Evolutionary conservation across 495 filamentous ascomycete species (phyloP).

Genomic region (Venustampulla echinocandica): DNA sequence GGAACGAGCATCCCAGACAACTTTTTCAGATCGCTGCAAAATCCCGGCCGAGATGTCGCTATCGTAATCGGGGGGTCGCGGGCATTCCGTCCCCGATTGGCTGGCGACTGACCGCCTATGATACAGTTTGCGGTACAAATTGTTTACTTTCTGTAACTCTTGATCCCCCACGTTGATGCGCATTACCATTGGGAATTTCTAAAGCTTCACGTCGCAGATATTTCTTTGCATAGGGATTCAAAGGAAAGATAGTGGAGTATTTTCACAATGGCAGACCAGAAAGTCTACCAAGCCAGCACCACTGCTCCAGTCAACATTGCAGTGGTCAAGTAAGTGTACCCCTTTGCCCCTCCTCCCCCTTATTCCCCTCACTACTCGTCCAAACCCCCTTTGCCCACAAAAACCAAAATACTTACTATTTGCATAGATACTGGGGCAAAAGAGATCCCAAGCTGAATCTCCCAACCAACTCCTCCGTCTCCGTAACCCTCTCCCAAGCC

Average conservation of each 20-base stretch:
- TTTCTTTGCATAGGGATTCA: too few relatives aligned
- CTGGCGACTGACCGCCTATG: constrained; percentile 17
- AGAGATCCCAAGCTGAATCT: constrained; percentile 87
- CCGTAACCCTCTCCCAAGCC: constrained; percentile 86
- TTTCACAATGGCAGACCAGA: constrained; percentile 38
- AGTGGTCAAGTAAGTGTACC: constrained; percentile 74
- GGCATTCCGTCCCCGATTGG: constrained; percentile 16
- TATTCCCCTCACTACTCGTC: constrained; percentile 98
- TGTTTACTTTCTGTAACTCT: too few relatives aligned
- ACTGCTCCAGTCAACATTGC: constrained; percentile 98
- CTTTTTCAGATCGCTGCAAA: background rate
- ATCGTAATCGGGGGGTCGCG: too few relatives aligned
- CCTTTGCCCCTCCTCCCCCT: constrained; percentile 26
- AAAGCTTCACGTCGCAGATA: background rate
- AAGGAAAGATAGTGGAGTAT: constrained; percentile 1
- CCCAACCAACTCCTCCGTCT: constrained; percentile 94
- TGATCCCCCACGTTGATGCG: too few relatives aligned
- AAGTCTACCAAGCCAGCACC: constrained; percentile 81
- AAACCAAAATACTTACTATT: constrained; percentile 60
- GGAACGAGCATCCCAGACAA: too few relatives aligned
- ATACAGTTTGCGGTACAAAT: constrained; percentile 5
- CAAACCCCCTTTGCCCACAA: too few relatives aligned
- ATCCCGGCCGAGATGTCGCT: background rate
- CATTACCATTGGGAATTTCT: background rate
- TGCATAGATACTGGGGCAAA: constrained; percentile 89